Conservation (phyloP, 441 rosid genomes). For the Brassica hybrid region DNA sequence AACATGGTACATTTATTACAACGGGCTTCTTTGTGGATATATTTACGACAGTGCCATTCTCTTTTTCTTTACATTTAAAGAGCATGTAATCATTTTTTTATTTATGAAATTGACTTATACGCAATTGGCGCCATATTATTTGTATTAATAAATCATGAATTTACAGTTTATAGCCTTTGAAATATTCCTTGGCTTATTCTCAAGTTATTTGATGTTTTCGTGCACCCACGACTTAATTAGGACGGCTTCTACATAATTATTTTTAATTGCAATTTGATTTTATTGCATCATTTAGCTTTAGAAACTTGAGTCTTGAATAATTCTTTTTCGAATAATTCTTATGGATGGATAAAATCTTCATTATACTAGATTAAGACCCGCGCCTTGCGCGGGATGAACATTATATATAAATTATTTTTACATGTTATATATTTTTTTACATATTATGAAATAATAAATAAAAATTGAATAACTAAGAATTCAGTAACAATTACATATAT, state of each 20-base stretch:
- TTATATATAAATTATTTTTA: no score
- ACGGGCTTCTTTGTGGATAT: neutral
- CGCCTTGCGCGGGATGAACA: no score
- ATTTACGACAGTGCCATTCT: slow-evolving; percentile 33
- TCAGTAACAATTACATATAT: no score
- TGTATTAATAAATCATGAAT: neutral
- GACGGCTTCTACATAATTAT: slow-evolving; percentile 15
- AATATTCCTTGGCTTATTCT: slow-evolving; percentile 33
- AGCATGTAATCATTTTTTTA: neutral
- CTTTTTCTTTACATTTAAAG: neutral
- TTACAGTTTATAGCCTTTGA: slow-evolving; percentile 25
- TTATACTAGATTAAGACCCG: no score
- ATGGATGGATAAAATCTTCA: no score
- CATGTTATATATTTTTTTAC: no score
- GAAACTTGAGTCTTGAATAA: neutral
- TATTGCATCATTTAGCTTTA: neutral
- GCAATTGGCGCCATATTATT: slow-evolving; percentile 2
- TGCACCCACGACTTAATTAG: slow-evolving; percentile 37
- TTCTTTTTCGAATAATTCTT: neutral
- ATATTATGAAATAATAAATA: no score
- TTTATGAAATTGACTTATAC: neutral
- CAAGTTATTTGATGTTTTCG: slow-evolving; percentile 32
- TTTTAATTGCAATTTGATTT: slow-evolving; percentile 6
- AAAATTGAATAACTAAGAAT: no score
- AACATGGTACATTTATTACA: slow-evolving; percentile 11